A percentile compares a stretch with the other conserved stretches of the same genome.
These are phyloP conservation scores for Entrophospora sp. DNA, from an alignment of 192 early-diverging fungal species.

Conservation along the genomic window DNA sequence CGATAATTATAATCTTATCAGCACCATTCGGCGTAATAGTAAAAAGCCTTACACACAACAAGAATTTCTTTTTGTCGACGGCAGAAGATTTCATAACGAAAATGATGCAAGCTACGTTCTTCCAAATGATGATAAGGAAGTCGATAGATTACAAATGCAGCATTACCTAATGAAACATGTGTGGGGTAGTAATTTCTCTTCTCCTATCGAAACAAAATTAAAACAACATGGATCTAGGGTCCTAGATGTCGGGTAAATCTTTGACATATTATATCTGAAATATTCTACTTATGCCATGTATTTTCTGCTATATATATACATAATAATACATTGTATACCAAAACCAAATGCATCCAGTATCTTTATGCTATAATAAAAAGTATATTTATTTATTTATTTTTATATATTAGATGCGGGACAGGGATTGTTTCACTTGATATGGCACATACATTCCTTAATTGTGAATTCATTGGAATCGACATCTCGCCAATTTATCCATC, in stretches of 20 bases:
- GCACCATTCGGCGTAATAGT: too few species aligned
- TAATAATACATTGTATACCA: too few species aligned
- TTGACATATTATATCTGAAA: background rate
- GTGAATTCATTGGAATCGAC: constrained; percentile 29
- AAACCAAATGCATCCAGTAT: too few species aligned
- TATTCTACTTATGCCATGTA: background rate
- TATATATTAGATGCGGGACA: constrained; percentile 10
- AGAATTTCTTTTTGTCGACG: too few species aligned
- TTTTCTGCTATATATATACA: too few species aligned
- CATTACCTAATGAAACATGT: background rate
- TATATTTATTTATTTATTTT: background rate
- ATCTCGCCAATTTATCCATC: constrained; percentile 29
- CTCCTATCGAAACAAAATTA: background rate
- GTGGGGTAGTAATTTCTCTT: constrained; percentile 1
- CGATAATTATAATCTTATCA: too few species aligned
- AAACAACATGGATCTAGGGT: background rate
- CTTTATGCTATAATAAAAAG: too few species aligned
- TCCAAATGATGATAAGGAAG: background rate
- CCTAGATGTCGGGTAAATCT: background rate
- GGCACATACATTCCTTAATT: constrained; percentile 26
- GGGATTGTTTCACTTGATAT: constrained; percentile 32
- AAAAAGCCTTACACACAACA: too few species aligned
- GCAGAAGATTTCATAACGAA: too few species aligned
- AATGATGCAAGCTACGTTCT: too few species aligned
- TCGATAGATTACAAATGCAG: background rate